phyloP scores from a whole-genome alignment of 2,329 filamentous ascomycete species.

The Cordyceps fumosorosea region DNA sequence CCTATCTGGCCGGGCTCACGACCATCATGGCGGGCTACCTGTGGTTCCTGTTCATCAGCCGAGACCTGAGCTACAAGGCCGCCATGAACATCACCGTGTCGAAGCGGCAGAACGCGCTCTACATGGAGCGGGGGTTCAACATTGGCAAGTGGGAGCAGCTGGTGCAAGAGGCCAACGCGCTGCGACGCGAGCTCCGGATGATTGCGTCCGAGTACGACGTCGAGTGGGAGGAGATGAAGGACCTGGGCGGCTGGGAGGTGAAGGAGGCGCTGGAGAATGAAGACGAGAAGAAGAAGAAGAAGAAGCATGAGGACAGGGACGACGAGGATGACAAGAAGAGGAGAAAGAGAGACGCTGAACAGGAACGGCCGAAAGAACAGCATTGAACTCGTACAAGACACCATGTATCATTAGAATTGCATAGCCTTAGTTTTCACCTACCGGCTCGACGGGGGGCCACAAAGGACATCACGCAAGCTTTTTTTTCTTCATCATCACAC shows the following conservation, averaged over 20 bases:
- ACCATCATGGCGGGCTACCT: slow-evolving; percentile 86
- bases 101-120: slow-evolving; percentile 68
- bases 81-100: slow-evolving; percentile 84
- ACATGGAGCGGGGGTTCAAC: slow-evolving; percentile 70
- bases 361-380: slow-evolving; percentile 16
- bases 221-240: slow-evolving; percentile 74
- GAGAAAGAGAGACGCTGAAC: slow-evolving; percentile 24
- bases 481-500: neutral
- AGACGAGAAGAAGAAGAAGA: slow-evolving; percentile 30
- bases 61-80: slow-evolving; percentile 78
- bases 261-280: slow-evolving; percentile 51
- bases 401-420: slow-evolving; percentile 1
- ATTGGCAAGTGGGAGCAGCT: slow-evolving; percentile 68
- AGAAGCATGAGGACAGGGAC: slow-evolving; percentile 33
- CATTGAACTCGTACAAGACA: neutral
- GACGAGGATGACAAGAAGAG: slow-evolving; percentile 31
- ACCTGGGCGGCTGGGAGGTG: slow-evolving; percentile 64
- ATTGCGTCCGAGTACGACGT: slow-evolving; percentile 85
- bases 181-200: slow-evolving; percentile 71
- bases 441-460: neutral
- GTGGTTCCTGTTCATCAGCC: slow-evolving; percentile 90
- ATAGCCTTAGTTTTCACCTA: neutral
- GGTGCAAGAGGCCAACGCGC: slow-evolving; percentile 70
- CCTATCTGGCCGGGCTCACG: slow-evolving; percentile 79
- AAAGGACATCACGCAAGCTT: neutral